Percentiles rank a stretch among this genome's conserved stretches.
Conservation (phyloP, 441 rosid genomes). For the Raphanus hybrid region DNA sequence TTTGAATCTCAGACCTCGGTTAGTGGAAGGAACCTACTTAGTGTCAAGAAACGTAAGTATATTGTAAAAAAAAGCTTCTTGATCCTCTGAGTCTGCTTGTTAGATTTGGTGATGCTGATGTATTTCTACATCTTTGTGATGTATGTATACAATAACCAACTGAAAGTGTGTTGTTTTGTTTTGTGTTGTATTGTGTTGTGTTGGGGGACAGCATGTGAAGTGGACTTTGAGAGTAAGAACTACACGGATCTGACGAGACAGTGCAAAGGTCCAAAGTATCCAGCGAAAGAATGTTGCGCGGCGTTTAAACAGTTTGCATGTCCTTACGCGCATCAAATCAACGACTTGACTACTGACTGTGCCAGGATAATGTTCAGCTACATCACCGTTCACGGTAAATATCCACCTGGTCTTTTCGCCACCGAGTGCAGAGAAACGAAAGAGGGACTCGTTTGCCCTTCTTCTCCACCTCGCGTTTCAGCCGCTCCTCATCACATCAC, state of each 20-base stretch:
- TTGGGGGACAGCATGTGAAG: constrained; percentile 39
- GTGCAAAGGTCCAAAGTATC: constrained; percentile 73
- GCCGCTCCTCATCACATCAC: constrained; percentile 26
- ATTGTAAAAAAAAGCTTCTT: neutral
- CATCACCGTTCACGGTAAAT: constrained; percentile 77
- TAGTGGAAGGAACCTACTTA: constrained; percentile 29
- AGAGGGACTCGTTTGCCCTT: constrained; percentile 66
- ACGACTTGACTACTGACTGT: constrained; percentile 68
- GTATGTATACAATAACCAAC: too few species aligned
- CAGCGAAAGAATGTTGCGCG: constrained; percentile 57
- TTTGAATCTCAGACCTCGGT: constrained; percentile 18
- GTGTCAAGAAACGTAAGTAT: constrained; percentile 40
- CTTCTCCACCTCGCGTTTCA: constrained; percentile 44
- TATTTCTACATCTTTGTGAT: neutral
- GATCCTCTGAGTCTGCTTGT: too few species aligned
- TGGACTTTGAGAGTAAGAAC: constrained; percentile 52
- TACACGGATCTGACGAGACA: constrained; percentile 54
- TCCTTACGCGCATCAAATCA: constrained; percentile 62
- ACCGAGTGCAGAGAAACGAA: constrained; percentile 67
- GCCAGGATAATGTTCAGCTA: constrained; percentile 85
- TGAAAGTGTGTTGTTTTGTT: too few species aligned
- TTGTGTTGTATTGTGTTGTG: neutral
- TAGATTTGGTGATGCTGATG: too few species aligned
- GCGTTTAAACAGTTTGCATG: constrained; percentile 84
- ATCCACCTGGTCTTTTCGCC: constrained; percentile 84